Base-by-base conservation (phyloP, 441 rosid species). In the Pelargonium citronellum region DNA sequence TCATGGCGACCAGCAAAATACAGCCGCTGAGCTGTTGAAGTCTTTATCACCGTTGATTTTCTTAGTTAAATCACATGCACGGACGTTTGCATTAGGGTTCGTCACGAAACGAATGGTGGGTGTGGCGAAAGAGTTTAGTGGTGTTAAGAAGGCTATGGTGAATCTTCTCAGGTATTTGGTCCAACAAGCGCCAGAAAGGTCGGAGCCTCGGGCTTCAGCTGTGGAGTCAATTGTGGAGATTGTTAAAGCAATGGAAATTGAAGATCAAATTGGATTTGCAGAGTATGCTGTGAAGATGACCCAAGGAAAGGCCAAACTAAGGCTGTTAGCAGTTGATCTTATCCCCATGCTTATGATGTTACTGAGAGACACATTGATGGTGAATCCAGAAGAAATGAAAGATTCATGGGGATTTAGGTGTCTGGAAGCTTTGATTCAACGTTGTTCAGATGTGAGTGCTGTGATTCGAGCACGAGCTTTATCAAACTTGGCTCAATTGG, bases 171-270 rank as follows among this genome's bases (percentile, higher is more conserved):
- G 78, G 77, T 91, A 84, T 77, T 75, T 93, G 81, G 85, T 73
- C 61, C 86, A 79, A 8, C 91, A 87, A 86, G 96, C 95, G 8
- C 97, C 91, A n/a, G 98, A 86, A 85, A 93, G 88, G 84, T 88
- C 95, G 0, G 97, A 91, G 79, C 89, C 86, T 0, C 84, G 98
- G 75, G 92, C 89, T 7, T 74, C 71, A 66, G 96, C 92, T 0
- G 97, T 88, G 80, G 98, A 91, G 72, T 89, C 95, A 3, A 85
- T 89, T 63, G 34, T 85, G 77, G 97, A 89, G 80, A 81, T 93
- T 61, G 87, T 91, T 46, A 81, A 70, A 75, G 82, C 76, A 6
- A 79, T 91, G 91, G 90, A 83, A 69, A 57, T 74, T 4, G 76
- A 75, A 37, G 87, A 84, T 63, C 97, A 81, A 73, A 71, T 79